Conservation (phyloP, 2,329 filamentous ascomycete species). For the Colletotrichum endophyticum region DNA sequence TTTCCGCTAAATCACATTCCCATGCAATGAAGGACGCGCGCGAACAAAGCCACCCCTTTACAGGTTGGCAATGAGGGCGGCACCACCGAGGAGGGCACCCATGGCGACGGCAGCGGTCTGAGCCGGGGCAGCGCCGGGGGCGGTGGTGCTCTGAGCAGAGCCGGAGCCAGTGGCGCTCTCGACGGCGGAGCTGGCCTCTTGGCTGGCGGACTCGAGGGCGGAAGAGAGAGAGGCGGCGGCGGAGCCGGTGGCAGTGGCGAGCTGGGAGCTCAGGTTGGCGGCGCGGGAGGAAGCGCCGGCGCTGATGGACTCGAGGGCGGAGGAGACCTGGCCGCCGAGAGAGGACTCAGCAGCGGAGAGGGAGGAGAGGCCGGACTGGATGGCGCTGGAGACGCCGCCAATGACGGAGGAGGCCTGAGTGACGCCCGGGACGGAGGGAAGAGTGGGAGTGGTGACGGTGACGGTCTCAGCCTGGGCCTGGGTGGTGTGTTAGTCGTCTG, state of each 20-base stretch:
- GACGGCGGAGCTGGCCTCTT: slow-evolving; percentile 11
- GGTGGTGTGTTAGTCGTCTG: not conserved
- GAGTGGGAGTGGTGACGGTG: slow-evolving; percentile 19
- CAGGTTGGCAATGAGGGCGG: slow-evolving; percentile 48
- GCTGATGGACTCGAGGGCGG: slow-evolving; percentile 3
- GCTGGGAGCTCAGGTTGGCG: slow-evolving; percentile 29
- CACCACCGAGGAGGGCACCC: slow-evolving; percentile 52
- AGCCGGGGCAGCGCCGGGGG: slow-evolving; percentile 30
- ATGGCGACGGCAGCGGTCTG: slow-evolving; percentile 49
- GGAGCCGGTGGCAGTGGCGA: slow-evolving; percentile 25
- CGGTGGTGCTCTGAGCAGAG: slow-evolving; percentile 17
- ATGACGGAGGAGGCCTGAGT: slow-evolving; percentile 9
- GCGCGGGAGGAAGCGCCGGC: not conserved
- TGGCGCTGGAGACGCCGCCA: not conserved
- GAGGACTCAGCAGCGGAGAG: slow-evolving; percentile 28
- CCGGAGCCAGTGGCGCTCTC: slow-evolving; percentile 14
- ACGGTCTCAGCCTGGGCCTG: slow-evolving; percentile 23
- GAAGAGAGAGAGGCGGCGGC: slow-evolving; percentile 13
- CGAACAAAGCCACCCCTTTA: slow-evolving; percentile 30
- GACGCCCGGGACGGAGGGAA: slow-evolving; percentile 18
- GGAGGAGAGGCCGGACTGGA: slow-evolving; percentile 17
- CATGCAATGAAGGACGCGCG: not conserved
- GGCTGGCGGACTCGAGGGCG: slow-evolving; percentile 4
- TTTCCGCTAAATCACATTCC: not conserved
- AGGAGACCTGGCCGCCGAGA: slow-evolving; percentile 23